Base-by-base conservation (phyloP, 441 rosid genomes). In the Corymbia citriodora region DNA sequence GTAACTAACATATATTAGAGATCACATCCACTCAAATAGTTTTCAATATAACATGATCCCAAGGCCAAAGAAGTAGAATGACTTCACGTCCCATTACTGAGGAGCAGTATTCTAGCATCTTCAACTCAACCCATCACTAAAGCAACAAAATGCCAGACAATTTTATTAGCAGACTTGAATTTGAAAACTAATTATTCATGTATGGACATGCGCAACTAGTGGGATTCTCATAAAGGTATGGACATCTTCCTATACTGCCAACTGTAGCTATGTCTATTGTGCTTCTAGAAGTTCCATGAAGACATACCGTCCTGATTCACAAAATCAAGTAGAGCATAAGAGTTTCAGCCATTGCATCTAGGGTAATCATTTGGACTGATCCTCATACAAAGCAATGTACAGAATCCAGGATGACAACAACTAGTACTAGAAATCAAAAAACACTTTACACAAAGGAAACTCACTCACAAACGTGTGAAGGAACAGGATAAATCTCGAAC, bases 221-320 rank as follows among this genome's bases (percentile, higher is more conserved):
- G 15, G n/a, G 18, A 74, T 40, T 40, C 29, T 74, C 50, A 36
- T 36, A 40, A 79, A 45, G 52, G 18, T 45, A 45, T 45, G n/a
- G 85, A 23, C 85, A 79, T 79, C 52, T 79, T 79, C 85, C 85
- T 45, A 79, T 79, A 79, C n/a, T 21, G 52, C 52, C 85, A 79
- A 45, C 85, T 1, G 2, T 79, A 8, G 1, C 49, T 45, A 23
- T 19, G n/a, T 79, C 23, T 79, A 79, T 79, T 0, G 9, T 45
- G 85, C 85, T 45, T 79, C 18, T 49, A 23, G 13, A 79, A 79
- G 27, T 79, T 40, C 52, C 52, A 13, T 7, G 0, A 79, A 23
- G 53, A 79, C 52, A 79, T 45, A 45, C 14, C 2, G 27, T 0
- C 18, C 85, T 40, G 52, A 48, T 40, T 23, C 52, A 45, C 52